These are phyloP conservation scores for Starmerella etchellsii DNA, from an alignment of 805 yeast genomes.

Conservation along the genomic window DNA sequence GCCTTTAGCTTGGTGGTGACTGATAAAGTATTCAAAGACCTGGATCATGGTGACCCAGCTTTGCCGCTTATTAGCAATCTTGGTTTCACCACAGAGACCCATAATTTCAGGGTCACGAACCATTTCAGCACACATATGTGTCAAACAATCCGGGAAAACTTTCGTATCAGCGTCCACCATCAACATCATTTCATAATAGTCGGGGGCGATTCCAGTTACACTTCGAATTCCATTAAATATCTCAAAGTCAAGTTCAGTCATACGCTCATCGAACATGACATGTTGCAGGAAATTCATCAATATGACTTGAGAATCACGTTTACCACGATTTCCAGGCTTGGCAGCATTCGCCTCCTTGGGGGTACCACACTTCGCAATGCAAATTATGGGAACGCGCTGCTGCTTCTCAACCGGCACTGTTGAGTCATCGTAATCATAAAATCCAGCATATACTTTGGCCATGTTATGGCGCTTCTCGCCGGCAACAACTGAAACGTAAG, in stretches of 20 bases:
- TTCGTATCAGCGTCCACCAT: conserved; percentile 95
- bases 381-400: conserved; percentile 63
- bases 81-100: conserved; percentile 94
- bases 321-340: conserved; percentile 90
- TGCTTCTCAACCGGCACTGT: conserved; percentile 73
- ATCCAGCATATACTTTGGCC: conserved; percentile 95
- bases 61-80: conserved; percentile 66
- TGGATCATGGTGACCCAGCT: conserved; percentile 90
- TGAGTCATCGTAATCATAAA: conserved; percentile 67
- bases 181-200: conserved; percentile 62
- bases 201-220: conserved; percentile 75
- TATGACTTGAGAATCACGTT: conserved; percentile 85
- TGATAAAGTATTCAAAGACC: conserved; percentile 83
- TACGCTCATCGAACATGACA: conserved; percentile 82
- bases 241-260: conserved; percentile 81
- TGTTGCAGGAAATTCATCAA: conserved; percentile 82
- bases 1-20: conserved; percentile 89
- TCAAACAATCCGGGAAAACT: conserved; percentile 72
- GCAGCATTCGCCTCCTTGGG: conserved; percentile 52
- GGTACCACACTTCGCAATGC: conserved; percentile 80
- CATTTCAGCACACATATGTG: conserved; percentile 85
- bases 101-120: conserved; percentile 72
- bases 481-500: conserved; percentile 91
- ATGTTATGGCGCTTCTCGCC: conserved; percentile 92
- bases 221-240: conserved; percentile 63